phyloP scores from a whole-genome alignment of 2,329 filamentous ascomycete genomes.

The Curvularia hawaiiensis region DNA sequence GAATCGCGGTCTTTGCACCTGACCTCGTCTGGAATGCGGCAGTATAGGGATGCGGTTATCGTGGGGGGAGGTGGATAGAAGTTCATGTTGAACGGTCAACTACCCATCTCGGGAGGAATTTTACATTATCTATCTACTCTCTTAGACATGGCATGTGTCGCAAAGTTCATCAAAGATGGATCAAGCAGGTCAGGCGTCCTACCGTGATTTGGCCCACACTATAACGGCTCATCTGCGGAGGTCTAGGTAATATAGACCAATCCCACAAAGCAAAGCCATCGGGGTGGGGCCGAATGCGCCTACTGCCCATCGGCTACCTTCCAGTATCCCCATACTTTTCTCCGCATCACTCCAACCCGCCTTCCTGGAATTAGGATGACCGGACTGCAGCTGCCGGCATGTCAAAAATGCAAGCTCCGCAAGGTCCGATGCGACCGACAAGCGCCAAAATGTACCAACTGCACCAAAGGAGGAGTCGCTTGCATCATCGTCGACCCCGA shows the following conservation, averaged over 20 bases:
- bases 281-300: neutral
- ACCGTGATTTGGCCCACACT: too few species aligned
- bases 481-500: neutral
- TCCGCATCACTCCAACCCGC: neutral
- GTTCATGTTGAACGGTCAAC: slow-evolving; percentile 35
- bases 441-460: neutral
- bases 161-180: neutral
- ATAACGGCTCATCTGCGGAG: neutral
- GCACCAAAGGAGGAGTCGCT: neutral
- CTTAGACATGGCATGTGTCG: neutral
- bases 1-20: slow-evolving; percentile 30
- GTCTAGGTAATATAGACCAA: neutral
- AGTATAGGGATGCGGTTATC: slow-evolving; percentile 45
- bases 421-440: slow-evolving; percentile 14
- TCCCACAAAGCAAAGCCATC: neutral
- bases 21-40: slow-evolving; percentile 45
- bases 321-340: neutral
- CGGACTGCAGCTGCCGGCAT: slow-evolving; percentile 11
- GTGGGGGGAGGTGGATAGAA: slow-evolving; percentile 43
- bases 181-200: neutral
- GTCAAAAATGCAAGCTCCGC: slow-evolving; percentile 18
- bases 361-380: neutral
- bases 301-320: neutral
- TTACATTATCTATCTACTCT: neutral
- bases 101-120: neutral